These are phyloP conservation scores for Chenopodium berlandieri DNA, from an alignment of 148 eudicot species.

Conservation along the genomic window DNA sequence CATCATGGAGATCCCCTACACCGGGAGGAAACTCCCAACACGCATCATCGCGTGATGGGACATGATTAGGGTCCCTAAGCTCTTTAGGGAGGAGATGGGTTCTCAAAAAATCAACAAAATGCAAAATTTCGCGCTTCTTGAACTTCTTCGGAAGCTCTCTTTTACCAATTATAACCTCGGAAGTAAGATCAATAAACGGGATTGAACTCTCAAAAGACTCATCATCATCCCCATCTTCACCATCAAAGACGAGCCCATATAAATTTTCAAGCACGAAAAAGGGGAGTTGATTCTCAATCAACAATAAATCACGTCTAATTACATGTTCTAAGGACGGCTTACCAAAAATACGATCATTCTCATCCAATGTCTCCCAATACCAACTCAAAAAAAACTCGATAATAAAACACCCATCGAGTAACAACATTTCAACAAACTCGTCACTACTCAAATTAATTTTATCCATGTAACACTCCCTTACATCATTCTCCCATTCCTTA, in stretches of 20 bases:
- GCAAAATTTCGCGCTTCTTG: constrained; percentile 7
- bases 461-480: constrained; percentile 33
- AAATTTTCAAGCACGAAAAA: constrained; percentile 30
- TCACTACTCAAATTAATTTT: constrained; percentile 18
- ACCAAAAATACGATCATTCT: constrained; percentile 33
- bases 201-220: constrained; percentile 8
- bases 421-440: constrained; percentile 33
- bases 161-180: constrained; percentile 26
- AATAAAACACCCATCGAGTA: constrained; percentile 33
- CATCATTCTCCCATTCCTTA: constrained; percentile 29
- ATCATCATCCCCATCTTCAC: constrained; percentile 5
- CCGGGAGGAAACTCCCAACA: constrained; percentile 37
- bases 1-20: constrained; percentile 33
- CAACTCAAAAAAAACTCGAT: constrained; percentile 39
- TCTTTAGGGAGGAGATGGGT: constrained; percentile 22
- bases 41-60: background rate
- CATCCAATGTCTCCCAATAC: constrained; percentile 29
- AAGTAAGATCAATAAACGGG: constrained; percentile 23
- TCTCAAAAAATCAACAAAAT: constrained; percentile 39
- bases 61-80: constrained; percentile 9
- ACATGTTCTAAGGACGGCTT: constrained; percentile 37
- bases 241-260: constrained; percentile 25
- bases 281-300: constrained; percentile 34
- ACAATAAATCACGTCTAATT: constrained; percentile 27
- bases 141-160: constrained; percentile 15